phyloP scores from a whole-genome alignment of 805 yeast species.

The Priceomyces haplophilus region DNA sequence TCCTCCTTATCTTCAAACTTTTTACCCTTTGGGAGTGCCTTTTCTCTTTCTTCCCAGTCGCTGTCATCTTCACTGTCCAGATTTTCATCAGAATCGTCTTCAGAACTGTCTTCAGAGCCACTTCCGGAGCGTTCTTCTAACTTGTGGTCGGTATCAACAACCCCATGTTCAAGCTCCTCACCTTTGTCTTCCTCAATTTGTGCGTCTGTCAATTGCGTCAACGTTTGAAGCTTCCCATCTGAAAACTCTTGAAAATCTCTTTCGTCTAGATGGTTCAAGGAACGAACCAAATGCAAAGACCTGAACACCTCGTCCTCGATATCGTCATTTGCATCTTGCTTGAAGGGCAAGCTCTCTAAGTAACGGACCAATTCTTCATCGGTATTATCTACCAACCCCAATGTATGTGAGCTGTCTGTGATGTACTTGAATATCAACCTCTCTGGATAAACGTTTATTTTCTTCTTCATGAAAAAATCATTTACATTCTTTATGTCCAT shows the following conservation, averaged over 20 bases:
- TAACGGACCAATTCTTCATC: slow-evolving; percentile 40
- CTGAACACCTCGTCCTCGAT: slow-evolving; percentile 81
- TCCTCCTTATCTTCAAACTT: slow-evolving; percentile 55
- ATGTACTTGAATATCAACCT: slow-evolving; percentile 77
- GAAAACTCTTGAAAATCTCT: slow-evolving; percentile 79
- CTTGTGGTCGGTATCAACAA: slow-evolving; percentile 21
- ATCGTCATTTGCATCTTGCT: slow-evolving; percentile 53
- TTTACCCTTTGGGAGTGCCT: slow-evolving; percentile 59
- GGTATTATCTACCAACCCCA: slow-evolving; percentile 37
- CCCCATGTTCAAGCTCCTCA: slow-evolving; percentile 9
- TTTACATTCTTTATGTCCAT: slow-evolving; percentile 98
- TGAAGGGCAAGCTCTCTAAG: slow-evolving; percentile 55
- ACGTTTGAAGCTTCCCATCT: slow-evolving; percentile 76
- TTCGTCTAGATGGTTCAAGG: slow-evolving; percentile 83
- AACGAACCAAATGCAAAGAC: slow-evolving; percentile 70
- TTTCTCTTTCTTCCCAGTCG: slow-evolving; percentile 41
- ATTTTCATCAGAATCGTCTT: slow-evolving; percentile 25
- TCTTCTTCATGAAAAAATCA: slow-evolving; percentile 71
- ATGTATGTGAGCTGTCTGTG: slow-evolving; percentile 44
- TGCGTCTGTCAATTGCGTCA: slow-evolving; percentile 57
- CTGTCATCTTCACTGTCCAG: slow-evolving; percentile 34
- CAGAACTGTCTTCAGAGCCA: slow-evolving; percentile 21
- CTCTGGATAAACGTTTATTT: slow-evolving; percentile 78
- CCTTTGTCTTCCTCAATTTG: slow-evolving; percentile 19
- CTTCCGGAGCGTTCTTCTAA: slow-evolving; percentile 19